phyloP scores from a whole-genome alignment of 176 grass and related monocot genomes.

The Musa beccarii region DNA sequence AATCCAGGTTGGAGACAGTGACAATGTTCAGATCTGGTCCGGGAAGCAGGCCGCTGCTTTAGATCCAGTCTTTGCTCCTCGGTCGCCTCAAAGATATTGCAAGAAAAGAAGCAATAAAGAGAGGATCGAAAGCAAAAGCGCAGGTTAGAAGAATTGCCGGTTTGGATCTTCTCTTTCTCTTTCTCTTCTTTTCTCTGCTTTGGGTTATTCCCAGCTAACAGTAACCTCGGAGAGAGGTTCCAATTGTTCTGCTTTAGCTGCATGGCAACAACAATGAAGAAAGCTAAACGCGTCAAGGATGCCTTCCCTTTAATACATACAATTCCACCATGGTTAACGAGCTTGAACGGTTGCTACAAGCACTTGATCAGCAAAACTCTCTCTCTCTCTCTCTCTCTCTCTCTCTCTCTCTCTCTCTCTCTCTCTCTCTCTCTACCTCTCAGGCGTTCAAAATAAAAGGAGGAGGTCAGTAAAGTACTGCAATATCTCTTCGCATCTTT shows the following conservation, averaged over 20 bases:
- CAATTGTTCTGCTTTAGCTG: not conserved
- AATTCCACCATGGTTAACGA: too few species aligned
- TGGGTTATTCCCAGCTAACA: not conserved
- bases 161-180: not conserved
- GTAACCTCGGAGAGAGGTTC: not conserved
- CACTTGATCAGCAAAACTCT: too few species aligned
- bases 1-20: too few species aligned
- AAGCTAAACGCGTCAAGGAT: too few species aligned
- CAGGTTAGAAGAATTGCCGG: not conserved
- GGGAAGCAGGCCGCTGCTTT: too few species aligned
- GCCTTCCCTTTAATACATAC: too few species aligned
- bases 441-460: not conserved
- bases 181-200: not conserved
- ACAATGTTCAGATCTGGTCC: too few species aligned
- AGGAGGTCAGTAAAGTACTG: not conserved
- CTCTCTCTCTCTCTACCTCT: not conserved
- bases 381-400: too few species aligned
- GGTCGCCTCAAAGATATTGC: not conserved
- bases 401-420: not conserved
- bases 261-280: not conserved
- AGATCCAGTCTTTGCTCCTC: not conserved
- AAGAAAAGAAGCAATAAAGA: not conserved
- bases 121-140: not conserved
- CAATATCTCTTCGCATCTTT: not conserved
- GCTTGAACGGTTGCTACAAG: too few species aligned